Conservation (phyloP, 2,329 filamentous ascomycete genomes). For the Colletotrichum tropicicola region DNA sequence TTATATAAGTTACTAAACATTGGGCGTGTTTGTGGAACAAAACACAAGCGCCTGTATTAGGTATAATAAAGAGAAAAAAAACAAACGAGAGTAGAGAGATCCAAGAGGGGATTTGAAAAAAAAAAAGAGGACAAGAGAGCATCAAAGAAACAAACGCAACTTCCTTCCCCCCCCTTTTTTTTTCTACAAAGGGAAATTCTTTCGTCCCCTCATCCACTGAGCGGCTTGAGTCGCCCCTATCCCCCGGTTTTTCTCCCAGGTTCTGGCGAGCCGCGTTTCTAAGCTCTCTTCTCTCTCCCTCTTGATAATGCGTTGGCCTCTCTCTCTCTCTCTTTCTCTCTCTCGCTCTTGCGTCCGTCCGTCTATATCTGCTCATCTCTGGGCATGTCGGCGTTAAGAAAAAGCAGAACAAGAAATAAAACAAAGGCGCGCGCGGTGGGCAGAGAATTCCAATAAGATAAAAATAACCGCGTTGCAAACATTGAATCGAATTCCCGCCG, state of each 20-base stretch:
- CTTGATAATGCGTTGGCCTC: no score
- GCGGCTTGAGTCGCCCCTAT: neutral
- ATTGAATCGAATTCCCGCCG: no score
- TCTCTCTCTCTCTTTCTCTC: neutral
- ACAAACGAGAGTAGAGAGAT: no score
- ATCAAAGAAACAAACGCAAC: neutral
- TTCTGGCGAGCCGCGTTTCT: conserved; percentile 8
- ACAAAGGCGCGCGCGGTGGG: no score
- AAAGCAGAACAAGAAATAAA: neutral
- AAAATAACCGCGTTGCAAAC: no score
- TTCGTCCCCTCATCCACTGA: conserved; percentile 21
- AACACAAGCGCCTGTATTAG: no score
- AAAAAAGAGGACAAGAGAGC: neutral
- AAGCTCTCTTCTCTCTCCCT: neutral
- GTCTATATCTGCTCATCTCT: neutral
- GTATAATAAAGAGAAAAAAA: no score
- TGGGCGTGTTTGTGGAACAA: no score
- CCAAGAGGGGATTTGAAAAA: no score
- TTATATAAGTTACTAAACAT: no score
- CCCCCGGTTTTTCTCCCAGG: conserved; percentile 25
- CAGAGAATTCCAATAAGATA: no score
- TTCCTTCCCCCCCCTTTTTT: neutral
- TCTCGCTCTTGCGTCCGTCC: neutral
- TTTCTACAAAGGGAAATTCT: conserved; percentile 20
- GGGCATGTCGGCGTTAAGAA: conserved; percentile 2